These are phyloP conservation scores for Curvularia lunata DNA, from an alignment of 2,329 filamentous ascomycete species.

Conservation along the genomic window DNA sequence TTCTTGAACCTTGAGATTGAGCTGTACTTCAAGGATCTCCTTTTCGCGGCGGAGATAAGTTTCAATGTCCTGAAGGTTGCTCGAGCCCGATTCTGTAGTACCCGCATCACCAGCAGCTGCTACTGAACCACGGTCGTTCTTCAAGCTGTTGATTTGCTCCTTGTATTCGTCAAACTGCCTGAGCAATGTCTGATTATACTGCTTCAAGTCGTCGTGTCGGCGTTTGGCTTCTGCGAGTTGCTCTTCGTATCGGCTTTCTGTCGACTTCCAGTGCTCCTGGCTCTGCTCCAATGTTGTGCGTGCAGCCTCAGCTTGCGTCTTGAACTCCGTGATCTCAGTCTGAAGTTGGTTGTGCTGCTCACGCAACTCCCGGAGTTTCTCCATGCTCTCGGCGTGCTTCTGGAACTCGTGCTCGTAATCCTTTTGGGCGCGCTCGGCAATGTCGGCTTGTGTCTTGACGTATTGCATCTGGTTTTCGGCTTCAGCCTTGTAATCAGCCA, in stretches of 20 bases:
- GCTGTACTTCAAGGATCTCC: slow-evolving; percentile 96
- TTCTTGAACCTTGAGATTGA: slow-evolving; percentile 87
- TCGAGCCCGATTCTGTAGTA: slow-evolving; percentile 64
- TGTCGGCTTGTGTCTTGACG: slow-evolving; percentile 89
- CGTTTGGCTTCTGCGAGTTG: slow-evolving; percentile 81
- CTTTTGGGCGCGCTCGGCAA: slow-evolving; percentile 89
- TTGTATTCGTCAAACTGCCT: slow-evolving; percentile 85
- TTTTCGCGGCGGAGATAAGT: slow-evolving; percentile 92
- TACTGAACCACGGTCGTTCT: slow-evolving; percentile 69
- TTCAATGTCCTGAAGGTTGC: slow-evolving; percentile 87
- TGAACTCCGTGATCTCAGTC: slow-evolving; percentile 75
- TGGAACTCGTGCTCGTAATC: slow-evolving; percentile 94
- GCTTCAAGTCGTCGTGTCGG: slow-evolving; percentile 80
- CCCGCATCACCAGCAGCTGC: slow-evolving; percentile 59
- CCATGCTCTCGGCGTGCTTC: slow-evolving; percentile 95
- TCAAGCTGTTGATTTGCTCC: slow-evolving; percentile 77
- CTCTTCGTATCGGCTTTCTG: slow-evolving; percentile 78
- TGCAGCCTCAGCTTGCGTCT: slow-evolving; percentile 83
- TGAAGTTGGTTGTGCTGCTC: slow-evolving; percentile 82
- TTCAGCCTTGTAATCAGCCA: slow-evolving; percentile 77
- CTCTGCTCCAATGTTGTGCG: slow-evolving; percentile 79
- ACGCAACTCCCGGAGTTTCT: slow-evolving; percentile 78
- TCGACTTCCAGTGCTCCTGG: slow-evolving; percentile 86
- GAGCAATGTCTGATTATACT: slow-evolving; percentile 90
- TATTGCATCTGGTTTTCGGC: slow-evolving; percentile 88